phyloP scores from a whole-genome alignment of 106 monocot species.

The Vanilla planifolia region DNA sequence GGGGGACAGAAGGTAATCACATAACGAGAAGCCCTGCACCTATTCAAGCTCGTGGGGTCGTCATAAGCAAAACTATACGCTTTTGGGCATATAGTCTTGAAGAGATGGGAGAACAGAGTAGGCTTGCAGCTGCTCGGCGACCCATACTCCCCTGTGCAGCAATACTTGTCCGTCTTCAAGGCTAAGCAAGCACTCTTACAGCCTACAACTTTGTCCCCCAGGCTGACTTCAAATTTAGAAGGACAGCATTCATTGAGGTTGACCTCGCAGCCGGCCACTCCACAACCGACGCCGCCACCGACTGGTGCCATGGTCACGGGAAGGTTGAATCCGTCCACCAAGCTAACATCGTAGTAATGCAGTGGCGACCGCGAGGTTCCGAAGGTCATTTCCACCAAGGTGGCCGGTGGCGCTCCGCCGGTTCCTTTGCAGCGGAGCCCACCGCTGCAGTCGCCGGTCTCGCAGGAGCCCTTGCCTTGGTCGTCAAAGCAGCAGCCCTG shows the following conservation, averaged over 20 bases:
- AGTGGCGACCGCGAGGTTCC: conserved; percentile 22
- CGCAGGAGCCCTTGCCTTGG: conserved; percentile 16
- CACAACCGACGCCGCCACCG: conserved; percentile 43
- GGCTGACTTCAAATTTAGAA: conserved; percentile 33
- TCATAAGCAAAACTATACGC: conserved; percentile 23
- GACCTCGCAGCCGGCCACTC: conserved; percentile 48
- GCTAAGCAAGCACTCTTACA: conserved; percentile 52
- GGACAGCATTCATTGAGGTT: conserved; percentile 59
- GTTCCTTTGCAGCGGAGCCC: conserved; percentile 9
- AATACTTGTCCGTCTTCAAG: conserved; percentile 23
- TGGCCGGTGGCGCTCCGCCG: conserved; percentile 18
- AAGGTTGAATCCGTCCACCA: conserved; percentile 65
- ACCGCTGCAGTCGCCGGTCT: conserved; percentile 27
- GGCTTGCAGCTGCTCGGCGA: conserved; percentile 18
- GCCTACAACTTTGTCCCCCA: conserved; percentile 37
- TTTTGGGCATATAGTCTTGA: conserved; percentile 19
- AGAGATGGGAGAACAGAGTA: conserved; percentile 18
- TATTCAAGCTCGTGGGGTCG: conserved; percentile 18
- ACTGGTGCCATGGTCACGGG: conserved; percentile 41
- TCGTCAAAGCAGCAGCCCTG: conserved; percentile 29
- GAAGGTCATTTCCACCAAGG: conserved; percentile 25
- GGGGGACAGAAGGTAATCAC: conserved; percentile 23
- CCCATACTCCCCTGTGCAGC: conserved; percentile 18
- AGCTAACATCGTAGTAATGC: conserved; percentile 67
- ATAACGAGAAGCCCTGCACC: conserved; percentile 12